Conservation (phyloP, 1,284 basidiomycete genomes). For the Boletellus deceptivus region DNA sequence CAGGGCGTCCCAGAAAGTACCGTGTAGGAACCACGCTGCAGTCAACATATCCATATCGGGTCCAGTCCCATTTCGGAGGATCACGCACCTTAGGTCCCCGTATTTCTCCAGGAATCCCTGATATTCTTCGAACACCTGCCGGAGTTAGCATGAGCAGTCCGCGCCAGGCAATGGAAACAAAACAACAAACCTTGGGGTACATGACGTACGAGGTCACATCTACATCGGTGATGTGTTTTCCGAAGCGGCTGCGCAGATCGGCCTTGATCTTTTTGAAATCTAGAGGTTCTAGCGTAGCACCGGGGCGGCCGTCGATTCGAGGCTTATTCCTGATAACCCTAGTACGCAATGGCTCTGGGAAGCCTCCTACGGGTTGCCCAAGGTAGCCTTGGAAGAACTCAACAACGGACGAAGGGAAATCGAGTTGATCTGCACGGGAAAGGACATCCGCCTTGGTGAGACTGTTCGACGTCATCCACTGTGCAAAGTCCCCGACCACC, state of each 20-base stretch:
- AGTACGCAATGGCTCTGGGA: slow-evolving; percentile 94
- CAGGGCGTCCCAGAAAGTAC: slow-evolving; percentile 94
- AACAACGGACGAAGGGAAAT: slow-evolving; percentile 96
- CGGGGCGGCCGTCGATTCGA: slow-evolving; percentile 92
- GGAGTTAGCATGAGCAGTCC: slow-evolving; percentile 17
- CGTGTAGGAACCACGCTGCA: slow-evolving; percentile 89
- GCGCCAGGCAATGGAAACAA: slow-evolving; percentile 2
- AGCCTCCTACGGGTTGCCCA: slow-evolving; percentile 95
- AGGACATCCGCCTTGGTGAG: slow-evolving; percentile 86
- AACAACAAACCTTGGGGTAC: slow-evolving; percentile 79
- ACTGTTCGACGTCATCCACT: slow-evolving; percentile 98
- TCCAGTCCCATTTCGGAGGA: slow-evolving; percentile 10
- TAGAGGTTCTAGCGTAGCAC: slow-evolving; percentile 81
- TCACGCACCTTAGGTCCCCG: slow-evolving; percentile 83
- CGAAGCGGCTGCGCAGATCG: slow-evolving; percentile 91
- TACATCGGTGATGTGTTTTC: slow-evolving; percentile 87
- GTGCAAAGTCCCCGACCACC: slow-evolving; percentile 98
- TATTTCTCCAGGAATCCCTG: slow-evolving; percentile 93
- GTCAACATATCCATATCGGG: slow-evolving; percentile 16
- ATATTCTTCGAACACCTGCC: slow-evolving; percentile 94
- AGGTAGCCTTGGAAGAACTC: slow-evolving; percentile 99
- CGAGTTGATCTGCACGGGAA: slow-evolving; percentile 83
- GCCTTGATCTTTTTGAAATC: slow-evolving; percentile 97
- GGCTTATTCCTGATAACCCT: slow-evolving; percentile 93
- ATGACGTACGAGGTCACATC: slow-evolving; percentile 96